These are phyloP conservation scores for Heritiera fomes DNA, from an alignment of 345 rosid genomes.

Conservation along the genomic window DNA sequence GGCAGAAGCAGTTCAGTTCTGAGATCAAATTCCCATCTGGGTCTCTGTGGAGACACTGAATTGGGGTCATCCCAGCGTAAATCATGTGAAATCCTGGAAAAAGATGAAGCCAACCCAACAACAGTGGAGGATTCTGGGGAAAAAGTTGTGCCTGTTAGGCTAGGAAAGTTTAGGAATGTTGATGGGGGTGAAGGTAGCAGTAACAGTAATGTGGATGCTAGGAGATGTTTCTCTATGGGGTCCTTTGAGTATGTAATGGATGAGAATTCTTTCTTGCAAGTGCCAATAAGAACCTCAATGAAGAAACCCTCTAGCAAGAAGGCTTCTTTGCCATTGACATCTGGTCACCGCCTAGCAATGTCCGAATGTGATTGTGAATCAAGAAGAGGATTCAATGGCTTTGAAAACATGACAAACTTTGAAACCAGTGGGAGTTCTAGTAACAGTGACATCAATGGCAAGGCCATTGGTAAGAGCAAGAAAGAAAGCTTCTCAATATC, in stretches of 20 bases:
- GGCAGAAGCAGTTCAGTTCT: slow-evolving; percentile 42
- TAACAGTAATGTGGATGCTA: slow-evolving; percentile 47
- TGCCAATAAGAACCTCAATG: slow-evolving; percentile 58
- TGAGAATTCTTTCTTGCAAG: slow-evolving; percentile 64
- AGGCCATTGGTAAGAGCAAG: slow-evolving; percentile 30
- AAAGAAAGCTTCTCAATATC: slow-evolving; percentile 84
- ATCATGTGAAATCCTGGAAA: slow-evolving; percentile 36
- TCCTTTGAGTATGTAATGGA: slow-evolving; percentile 94
- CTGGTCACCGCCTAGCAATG: slow-evolving; percentile 67
- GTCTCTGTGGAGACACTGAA: slow-evolving; percentile 35
- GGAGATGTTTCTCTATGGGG: slow-evolving; percentile 95
- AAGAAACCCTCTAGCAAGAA: slow-evolving; percentile 62
- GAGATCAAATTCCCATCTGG: slow-evolving; percentile 47
- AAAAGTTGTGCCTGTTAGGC: slow-evolving; percentile 76
- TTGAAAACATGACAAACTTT: slow-evolving; percentile 27
- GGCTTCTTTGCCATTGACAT: slow-evolving; percentile 46
- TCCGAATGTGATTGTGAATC: slow-evolving; percentile 67
- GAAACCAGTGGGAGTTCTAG: slow-evolving; percentile 24
- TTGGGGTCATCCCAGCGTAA: slow-evolving; percentile 44
- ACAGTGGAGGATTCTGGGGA: slow-evolving; percentile 43
- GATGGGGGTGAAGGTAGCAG: slow-evolving; percentile 61
- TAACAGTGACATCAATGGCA: slow-evolving; percentile 21
- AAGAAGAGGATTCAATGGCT: slow-evolving; percentile 51
- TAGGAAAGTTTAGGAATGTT: slow-evolving; percentile 74
- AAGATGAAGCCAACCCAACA: slow-evolving; percentile 32